Evolutionary conservation across 192 early-diverging fungal genomes (phyloP), one percentile per base, ranked within the genome.

Genomic region (Entomortierella chlamydospora): DNA sequence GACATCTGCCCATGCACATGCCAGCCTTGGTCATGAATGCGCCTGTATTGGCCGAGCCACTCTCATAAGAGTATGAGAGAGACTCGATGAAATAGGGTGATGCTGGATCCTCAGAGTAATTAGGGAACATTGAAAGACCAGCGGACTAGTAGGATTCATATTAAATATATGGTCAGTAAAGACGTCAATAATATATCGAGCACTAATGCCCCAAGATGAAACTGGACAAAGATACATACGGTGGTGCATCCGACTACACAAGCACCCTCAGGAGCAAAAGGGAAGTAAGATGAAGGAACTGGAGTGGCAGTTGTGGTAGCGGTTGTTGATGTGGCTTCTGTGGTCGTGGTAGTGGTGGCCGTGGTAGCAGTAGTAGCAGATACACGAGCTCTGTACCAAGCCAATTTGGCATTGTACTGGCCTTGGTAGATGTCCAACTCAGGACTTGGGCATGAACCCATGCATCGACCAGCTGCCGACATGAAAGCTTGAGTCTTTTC

Each of bases 21-120:
- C 70, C 70, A 18, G 61, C 61, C 13, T 72, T 52, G 15, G 43
- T 72, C 61, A 64, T 64, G 45, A 68, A 68, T 29, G 30, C 20
- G 2, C 2, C 2, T 13, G 55, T 68, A 15, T 68, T 68, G 13
- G 28, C 6, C 0, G 66, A 68, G 3, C 66, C 66, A 30, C 56
- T 42, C 23, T 68, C 57, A 28, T 57, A 68, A 8, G 66, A 57
- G 66, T 68, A 68, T 1, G 66, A 29, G 29, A 68, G 56, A 1
- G 66, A 68, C 56, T 68, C 39, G 17, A 68, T 50, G 22, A 72
- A 72, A 33, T 64, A 72, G 5, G 60, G 61, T 4, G 70, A 72
- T 29, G 39, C 49, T 57, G 70, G 70, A 58, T 72, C 70, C 70
- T 72, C 61, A 57, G 61, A 64, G 26, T 72, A 72, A 28, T 72